These are phyloP conservation scores for Olyra latifolia DNA, from an alignment of 176 grass and related monocot species.

Conservation along the genomic window DNA sequence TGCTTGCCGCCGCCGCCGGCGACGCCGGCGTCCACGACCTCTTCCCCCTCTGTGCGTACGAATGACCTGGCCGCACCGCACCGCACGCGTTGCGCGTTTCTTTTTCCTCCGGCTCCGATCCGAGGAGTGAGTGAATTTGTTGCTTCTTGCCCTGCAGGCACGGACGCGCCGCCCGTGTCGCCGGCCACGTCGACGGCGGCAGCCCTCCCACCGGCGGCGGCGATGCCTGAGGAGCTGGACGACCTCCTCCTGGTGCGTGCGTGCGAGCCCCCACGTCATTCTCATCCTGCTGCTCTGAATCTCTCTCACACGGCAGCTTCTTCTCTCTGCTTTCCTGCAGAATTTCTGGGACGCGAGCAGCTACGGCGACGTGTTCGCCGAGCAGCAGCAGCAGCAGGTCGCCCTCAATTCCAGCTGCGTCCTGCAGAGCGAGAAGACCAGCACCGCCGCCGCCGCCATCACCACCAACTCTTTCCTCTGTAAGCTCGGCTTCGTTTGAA, in stretches of 20 bases:
- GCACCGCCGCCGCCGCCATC: not conserved
- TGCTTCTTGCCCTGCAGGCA: constrained; percentile 15
- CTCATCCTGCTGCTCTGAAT: not conserved
- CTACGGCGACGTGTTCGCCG: constrained; percentile 41
- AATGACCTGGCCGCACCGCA: not conserved
- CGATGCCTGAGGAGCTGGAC: constrained; percentile 46
- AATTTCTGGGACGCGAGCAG: constrained; percentile 68
- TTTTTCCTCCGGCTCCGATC: not conserved
- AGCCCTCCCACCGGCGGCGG: not conserved
- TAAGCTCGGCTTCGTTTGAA: constrained; percentile 21
- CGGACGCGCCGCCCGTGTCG: constrained; percentile 33
- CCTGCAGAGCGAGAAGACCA: constrained; percentile 28
- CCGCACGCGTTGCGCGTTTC: not conserved
- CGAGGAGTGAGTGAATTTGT: not conserved
- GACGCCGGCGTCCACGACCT: constrained; percentile 57
- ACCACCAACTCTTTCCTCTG: constrained; percentile 22
- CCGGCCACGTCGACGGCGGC: not conserved
- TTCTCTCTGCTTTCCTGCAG: constrained; percentile 25
- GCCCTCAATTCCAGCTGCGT: constrained; percentile 46
- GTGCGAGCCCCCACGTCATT: not conserved
- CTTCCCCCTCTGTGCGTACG: constrained; percentile 53
- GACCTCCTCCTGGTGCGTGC: constrained; percentile 72
- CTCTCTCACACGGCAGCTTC: not conserved
- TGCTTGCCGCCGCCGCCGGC: constrained; percentile 30
- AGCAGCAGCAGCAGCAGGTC: constrained; percentile 2